Evolutionary conservation across 257 asterid genomes (phyloP).

Genomic region (Solanum neorickii): DNA sequence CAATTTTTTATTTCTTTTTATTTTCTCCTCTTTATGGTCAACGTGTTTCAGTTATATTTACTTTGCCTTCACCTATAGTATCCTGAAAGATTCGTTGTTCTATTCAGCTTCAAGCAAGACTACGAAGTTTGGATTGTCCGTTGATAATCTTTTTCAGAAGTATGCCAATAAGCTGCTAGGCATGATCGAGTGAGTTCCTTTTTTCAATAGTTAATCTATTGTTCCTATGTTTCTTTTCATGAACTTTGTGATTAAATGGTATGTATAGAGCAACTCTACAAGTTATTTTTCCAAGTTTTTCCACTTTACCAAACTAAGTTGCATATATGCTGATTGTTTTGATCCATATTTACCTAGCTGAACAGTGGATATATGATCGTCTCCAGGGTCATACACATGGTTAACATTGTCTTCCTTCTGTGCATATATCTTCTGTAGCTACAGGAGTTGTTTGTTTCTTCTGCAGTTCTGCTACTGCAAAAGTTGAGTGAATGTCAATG

Average conservation of each 20-base stretch:
- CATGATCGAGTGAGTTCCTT: conserved; percentile 56
- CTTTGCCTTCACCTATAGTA: neutral
- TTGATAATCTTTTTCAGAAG: conserved; percentile 46
- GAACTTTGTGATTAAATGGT: neutral
- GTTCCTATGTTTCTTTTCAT: neutral
- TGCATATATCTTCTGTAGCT: neutral
- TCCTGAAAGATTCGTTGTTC: neutral
- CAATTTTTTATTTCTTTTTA: neutral
- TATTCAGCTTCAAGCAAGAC: conserved; percentile 58
- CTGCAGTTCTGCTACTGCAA: neutral
- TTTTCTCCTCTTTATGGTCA: neutral
- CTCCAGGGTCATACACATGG: neutral
- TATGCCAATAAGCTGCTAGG: conserved; percentile 38
- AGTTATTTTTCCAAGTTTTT: neutral
- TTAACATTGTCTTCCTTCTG: neutral
- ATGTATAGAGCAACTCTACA: too few relatives aligned
- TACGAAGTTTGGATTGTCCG: conserved; percentile 41
- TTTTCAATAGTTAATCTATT: neutral
- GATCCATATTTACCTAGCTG: neutral
- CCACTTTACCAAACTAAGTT: neutral
- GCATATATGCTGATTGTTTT: neutral
- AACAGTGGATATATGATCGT: neutral
- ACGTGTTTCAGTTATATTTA: neutral
- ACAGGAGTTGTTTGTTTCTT: neutral
- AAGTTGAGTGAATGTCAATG: neutral